Base-by-base conservation (phyloP, 1,284 basidiomycete species). In the Trametes polyzona region DNA sequence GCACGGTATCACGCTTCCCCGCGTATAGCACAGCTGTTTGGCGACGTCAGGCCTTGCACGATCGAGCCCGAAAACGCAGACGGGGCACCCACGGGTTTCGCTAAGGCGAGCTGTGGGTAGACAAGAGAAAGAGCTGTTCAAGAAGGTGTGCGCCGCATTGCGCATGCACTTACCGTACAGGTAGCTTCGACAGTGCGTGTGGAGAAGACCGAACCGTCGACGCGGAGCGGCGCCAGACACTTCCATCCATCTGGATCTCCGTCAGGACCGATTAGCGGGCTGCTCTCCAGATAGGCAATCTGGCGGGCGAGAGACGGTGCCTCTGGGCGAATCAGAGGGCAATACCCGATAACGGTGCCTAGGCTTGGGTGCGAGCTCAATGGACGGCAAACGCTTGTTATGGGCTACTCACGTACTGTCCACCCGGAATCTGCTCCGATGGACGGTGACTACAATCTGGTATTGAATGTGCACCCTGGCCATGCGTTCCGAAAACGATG, bases 381-480 rank as follows among this genome's bases (percentile, higher is more conserved):
- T 16, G 47, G 26, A 26, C 21, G 27, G 35, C 50, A 39, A 24
- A 3, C 26, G 26, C 26, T 37, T n/a, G 4, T 12, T 21, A 23
- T 17, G 33, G 46, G 17, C 27, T 29, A 64, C 67, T 44, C 47
- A 69, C 66, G 58, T 60, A 51, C 58, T 63, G 46, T 68, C 67
- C 26, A 65, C 57, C 17, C 64, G 61, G 41, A 70, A 62, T 21
- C 60, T 60, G 17, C 64, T 64, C 29, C 61, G 65, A 49, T 57
- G 58, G 27, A 85, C 64, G 2, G 73, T 82, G 9, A 78, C 78
- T 5, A 76, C 61, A 8, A 84, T 58, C 53, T 75, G 77, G 64
- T 85, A 85, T 42, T 84, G 80, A 35, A 85, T 76, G 52, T 81
- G 81, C 7, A 74, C 77, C 3, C 78, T 71, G 37, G 78, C 77